Evolutionary conservation across 495 filamentous ascomycete species (phyloP), one percentile per base, ranked within the genome.

Genomic region (Trichocladium uniseriatum): DNA sequence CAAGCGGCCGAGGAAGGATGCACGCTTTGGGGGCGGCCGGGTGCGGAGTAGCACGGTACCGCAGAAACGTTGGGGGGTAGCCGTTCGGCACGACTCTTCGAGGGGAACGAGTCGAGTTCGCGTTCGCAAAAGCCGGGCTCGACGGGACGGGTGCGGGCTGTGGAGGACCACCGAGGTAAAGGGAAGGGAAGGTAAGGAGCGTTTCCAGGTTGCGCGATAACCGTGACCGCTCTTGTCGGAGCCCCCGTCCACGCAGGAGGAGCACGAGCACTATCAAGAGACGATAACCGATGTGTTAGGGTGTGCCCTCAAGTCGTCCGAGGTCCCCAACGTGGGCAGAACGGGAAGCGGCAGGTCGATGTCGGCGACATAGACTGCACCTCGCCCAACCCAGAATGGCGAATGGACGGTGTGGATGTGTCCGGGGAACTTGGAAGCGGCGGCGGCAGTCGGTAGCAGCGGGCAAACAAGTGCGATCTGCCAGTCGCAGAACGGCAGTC

Each of bases 381-480:
- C 10, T 51, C 38, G 38, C 53, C 4, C 10, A 8, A 32, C 22
- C 14, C 16, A 19, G n/a, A 41, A 34, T n/a, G 41, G 35, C 36
- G 21, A 41, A 40, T 31, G 32, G 35, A 11, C 21, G 15, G 27
- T 15, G 43, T 42, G 16, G 41, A n/a, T 36, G 52, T 51, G 47
- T 48, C 45, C 48, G 46, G 46, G 38, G 31, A 29, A 10, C 5
- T 5, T 10, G 10, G 27, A 32, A 32, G 31, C 31, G 11, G 9
- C 36, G 34, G 44, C 51, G 53, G 42, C 55, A 54, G 54, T n/a
- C n/a, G n/a, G n/a, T n/a, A n/a, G n/a, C n/a, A 45, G 55, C 46
- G 38, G 57, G 55, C 63, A 65, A 63, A 62, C 62, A 63, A 56
- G 43, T 40, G 46, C 55, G 52, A 55, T 56, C 54, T 59, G 51